A percentile compares a stretch with the other conserved stretches of the same genome.
phyloP scores from a whole-genome alignment of 208 protist genomes.

The Leishmania guyanensis region DNA sequence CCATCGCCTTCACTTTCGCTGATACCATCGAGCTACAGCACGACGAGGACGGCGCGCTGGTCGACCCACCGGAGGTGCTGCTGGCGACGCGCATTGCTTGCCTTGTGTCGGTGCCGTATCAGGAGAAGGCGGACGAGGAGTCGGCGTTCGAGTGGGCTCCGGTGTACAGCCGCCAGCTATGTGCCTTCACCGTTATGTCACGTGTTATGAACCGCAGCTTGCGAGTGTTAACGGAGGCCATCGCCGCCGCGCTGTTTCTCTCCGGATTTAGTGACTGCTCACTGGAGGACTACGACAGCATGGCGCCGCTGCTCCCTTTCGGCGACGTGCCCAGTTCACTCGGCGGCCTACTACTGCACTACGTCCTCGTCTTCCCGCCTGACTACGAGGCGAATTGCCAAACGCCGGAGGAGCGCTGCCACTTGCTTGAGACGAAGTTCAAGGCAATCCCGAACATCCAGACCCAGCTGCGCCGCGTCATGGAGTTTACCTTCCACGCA shows the following conservation, averaged over 20 bases:
- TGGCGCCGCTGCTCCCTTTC: conserved; percentile 69
- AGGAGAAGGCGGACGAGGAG: conserved; percentile 32
- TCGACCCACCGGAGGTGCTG: conserved; percentile 52
- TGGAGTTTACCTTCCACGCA: conserved; percentile 81
- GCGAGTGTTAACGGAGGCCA: conserved; percentile 85
- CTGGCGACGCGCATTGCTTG: conserved; percentile 80
- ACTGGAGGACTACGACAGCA: conserved; percentile 55
- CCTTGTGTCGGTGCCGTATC: conserved; percentile 70
- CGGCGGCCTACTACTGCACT: conserved; percentile 82
- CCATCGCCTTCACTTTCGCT: conserved; percentile 50
- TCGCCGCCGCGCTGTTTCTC: conserved; percentile 74
- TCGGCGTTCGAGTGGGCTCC: conserved; percentile 69
- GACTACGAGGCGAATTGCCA: conserved; percentile 77
- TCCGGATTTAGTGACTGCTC: conserved; percentile 59
- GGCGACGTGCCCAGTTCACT: conserved; percentile 71
- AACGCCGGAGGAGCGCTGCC: conserved; percentile 61
- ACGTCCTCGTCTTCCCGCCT: conserved; percentile 83
- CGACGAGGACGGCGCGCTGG: conserved; percentile 14
- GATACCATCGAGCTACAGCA: conserved; percentile 12
- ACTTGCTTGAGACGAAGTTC: conserved; percentile 72
- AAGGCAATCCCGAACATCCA: conserved; percentile 63
- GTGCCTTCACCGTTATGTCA: conserved; percentile 82
- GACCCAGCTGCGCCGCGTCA: conserved; percentile 63
- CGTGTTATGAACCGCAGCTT: conserved; percentile 74
- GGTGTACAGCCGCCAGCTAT: conserved; percentile 87